phyloP scores from a whole-genome alignment of 352 stramenopile genomes.

The Globisporangium canariense region DNA sequence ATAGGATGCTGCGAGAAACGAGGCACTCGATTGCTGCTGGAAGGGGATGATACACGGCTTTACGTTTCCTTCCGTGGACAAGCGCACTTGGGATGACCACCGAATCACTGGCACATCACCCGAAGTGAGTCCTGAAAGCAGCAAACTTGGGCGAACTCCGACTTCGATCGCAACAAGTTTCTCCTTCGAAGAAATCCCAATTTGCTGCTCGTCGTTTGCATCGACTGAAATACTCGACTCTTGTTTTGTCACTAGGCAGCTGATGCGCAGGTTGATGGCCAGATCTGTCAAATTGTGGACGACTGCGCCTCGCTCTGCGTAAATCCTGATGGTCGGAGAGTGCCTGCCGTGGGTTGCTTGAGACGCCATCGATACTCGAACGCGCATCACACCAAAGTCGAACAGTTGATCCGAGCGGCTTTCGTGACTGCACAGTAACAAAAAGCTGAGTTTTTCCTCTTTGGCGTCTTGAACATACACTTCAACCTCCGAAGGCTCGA shows the following conservation, averaged over 20 bases:
- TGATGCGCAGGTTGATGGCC: conserved; percentile 8
- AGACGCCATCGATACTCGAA: conserved; percentile 18
- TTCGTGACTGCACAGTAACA: conserved; percentile 11
- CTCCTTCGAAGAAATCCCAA: conserved; percentile 13
- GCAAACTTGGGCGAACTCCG: not conserved
- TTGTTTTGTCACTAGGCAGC: conserved; percentile 7
- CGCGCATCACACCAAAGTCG: conserved; percentile 27
- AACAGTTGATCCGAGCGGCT: conserved; percentile 28
- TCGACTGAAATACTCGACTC: conserved; percentile 1
- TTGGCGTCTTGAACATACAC: conserved; percentile 9
- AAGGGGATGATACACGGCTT: conserved; percentile 20
- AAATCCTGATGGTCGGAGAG: conserved; percentile 32
- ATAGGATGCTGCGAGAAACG: conserved; percentile 24
- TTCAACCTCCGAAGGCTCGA: conserved; percentile 24
- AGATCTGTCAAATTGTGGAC: conserved; percentile 17
- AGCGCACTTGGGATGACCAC: conserved; percentile 18
- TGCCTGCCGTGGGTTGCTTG: conserved; percentile 3
- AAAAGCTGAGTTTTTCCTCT: conserved; percentile 4
- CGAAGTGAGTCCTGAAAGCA: not conserved
- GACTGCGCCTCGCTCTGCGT: conserved; percentile 18
- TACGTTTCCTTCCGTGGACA: conserved; percentile 15
- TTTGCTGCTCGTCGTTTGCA: conserved; percentile 9
- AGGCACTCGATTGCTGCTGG: not conserved
- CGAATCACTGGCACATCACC: not conserved
- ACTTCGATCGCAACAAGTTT: conserved; percentile 15